Base-by-base conservation (phyloP, 2,329 filamentous ascomycete genomes). In the Lasiodiplodia hormozganensis region DNA sequence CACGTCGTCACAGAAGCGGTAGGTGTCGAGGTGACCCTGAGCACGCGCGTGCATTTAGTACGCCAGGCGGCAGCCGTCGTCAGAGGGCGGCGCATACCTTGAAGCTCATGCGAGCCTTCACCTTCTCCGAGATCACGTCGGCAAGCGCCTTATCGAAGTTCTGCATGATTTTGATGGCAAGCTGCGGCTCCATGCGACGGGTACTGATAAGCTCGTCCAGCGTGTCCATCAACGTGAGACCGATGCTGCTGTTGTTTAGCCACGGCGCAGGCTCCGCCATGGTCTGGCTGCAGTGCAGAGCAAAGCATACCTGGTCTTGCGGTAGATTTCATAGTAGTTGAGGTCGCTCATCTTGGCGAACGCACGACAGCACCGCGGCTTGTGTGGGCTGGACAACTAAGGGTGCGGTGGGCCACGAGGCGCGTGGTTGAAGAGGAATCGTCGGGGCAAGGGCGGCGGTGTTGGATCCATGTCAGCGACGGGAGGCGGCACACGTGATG, bases 1-100 rank as follows among this genome's bases (percentile, higher is more conserved):
- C 69, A 99, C 96, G 83, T 99, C 96, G 82, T 99, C 96, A 84
- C 96, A 99, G 87, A 99, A 99, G 74, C 96, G 92, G 85, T 99
- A 99, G 18, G 96, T 98, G 79, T 98, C 94, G 71, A 99, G 90
- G 78, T 96, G 96, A 58, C 96, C 96, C 95, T 97, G 74, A 47
- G 16, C 40, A 21, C 12, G 62, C 67, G 66, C 65, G 8, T 69
- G 78, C 52, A 76, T 62, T 57, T 49, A 49, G 56, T 18, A 62
- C 7, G 14, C 25, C 21, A 49, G 16, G 38, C 53, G 36, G 47
- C 23, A 21, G 25, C 47, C 40, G 21, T 49, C 8, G 31, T 28
- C 49, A 12, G 31, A 25, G 23, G 25, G 25, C 28, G 11, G 68
- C 65, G 72, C 80, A 78, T 83, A 97, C 94, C 92, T 99, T 99